Percentiles rank a stretch among this genome's conserved stretches.
phyloP scores from a whole-genome alignment of 192 early-diverging fungal species.

The Jimgerdemannia flammicorona region DNA sequence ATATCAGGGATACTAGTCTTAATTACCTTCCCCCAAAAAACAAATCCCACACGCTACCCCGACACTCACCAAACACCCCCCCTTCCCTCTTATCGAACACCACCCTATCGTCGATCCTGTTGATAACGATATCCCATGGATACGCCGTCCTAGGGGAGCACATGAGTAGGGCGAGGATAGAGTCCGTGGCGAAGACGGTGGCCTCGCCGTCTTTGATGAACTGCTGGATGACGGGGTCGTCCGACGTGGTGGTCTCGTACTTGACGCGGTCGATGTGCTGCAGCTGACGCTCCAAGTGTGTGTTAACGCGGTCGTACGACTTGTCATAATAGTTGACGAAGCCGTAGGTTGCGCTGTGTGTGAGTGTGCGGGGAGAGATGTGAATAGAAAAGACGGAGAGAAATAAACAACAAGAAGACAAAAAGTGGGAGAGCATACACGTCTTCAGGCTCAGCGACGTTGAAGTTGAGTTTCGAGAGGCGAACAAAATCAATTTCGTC shows the following conservation, averaged over 20 bases:
- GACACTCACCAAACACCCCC: constrained; percentile 55
- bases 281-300: constrained; percentile 74
- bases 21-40: neutral
- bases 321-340: constrained; percentile 73
- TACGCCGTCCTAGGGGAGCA: constrained; percentile 85
- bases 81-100: constrained; percentile 91
- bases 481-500: constrained; percentile 95
- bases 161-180: constrained; percentile 90
- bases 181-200: constrained; percentile 87
- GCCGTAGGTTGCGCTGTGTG: constrained; percentile 67
- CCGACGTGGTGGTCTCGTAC: constrained; percentile 76
- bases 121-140: constrained; percentile 95
- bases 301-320: constrained; percentile 78
- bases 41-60: too few relatives aligned
- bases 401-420: constrained; percentile 12
- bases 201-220: constrained; percentile 40
- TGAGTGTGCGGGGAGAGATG: neutral
- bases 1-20: neutral
- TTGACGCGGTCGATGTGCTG: constrained; percentile 61
- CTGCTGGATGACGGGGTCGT: constrained; percentile 80
- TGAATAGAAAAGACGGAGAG: neutral
- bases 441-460: constrained; percentile 73
- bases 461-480: constrained; percentile 78
- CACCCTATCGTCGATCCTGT: constrained; percentile 76
- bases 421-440: constrained; percentile 35